phyloP scores from a whole-genome alignment of 1,284 basidiomycete genomes.

The Naganishia albida region DNA sequence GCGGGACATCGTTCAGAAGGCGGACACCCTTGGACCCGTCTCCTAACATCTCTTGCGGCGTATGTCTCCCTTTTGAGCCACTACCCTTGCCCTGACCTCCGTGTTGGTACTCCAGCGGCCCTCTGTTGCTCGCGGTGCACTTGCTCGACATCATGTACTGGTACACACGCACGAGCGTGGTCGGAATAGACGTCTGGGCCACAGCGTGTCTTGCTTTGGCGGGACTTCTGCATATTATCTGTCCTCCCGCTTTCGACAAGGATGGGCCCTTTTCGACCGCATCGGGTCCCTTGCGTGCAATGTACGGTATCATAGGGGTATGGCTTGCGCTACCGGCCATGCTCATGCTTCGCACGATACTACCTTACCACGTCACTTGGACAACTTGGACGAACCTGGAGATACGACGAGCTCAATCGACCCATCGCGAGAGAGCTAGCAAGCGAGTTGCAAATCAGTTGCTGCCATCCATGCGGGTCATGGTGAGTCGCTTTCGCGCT shows the following conservation, averaged over 20 bases:
- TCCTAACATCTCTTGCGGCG: not conserved
- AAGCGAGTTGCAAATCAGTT: conserved; percentile 5
- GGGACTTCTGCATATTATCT: not conserved
- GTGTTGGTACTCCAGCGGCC: not conserved
- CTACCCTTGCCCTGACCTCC: not conserved
- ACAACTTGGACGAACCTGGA: not conserved
- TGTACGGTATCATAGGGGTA: not conserved
- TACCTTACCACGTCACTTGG: conserved; percentile 15
- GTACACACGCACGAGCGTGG: conserved; percentile 11
- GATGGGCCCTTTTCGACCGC: not conserved
- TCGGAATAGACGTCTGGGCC: conserved; percentile 12
- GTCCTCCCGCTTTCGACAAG: not conserved
- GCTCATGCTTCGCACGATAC: not conserved
- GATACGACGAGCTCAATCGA: not conserved
- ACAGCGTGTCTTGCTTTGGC: not conserved
- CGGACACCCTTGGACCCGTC: conserved; percentile 12
- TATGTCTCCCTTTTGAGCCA: not conserved
- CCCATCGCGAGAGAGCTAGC: conserved; percentile 5
- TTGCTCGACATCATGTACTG: conserved; percentile 14
- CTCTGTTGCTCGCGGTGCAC: not conserved
- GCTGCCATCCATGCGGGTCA: not conserved
- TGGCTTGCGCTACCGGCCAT: conserved; percentile 3
- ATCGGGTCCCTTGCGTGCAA: not conserved
- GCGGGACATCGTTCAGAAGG: conserved; percentile 10
- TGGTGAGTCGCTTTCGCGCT: not conserved